Evolutionary conservation across 306 rosid genomes (phyloP), one percentile per base, ranked within the genome.

Genomic region (Rosa persica): DNA sequence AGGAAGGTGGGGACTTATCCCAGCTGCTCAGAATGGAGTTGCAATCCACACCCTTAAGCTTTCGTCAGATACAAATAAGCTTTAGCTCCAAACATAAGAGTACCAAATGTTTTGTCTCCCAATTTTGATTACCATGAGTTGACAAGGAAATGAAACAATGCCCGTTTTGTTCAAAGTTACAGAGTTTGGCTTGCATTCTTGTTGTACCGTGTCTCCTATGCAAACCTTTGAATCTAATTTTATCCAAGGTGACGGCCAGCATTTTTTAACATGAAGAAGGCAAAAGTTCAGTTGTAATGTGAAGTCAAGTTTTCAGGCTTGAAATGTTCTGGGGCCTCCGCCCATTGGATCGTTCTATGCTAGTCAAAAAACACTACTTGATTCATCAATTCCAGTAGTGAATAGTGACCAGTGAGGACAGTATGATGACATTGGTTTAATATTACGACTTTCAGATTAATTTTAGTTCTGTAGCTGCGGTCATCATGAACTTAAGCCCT

Each of bases 1-100:
- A 3, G 98, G 98, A 84, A 88, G 95, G 83, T 92, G 98, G 97
- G 98, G 98, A 49, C 75, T 75, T 13, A 75, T 71, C 66, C 73
- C 80, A 7, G 86, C 82, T 62, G 93, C 98, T 73, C 89, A 78
- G 25, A 95, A 95, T 52, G 98, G 97, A 76, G 84, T 95, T 71
- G 88, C 91, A 51, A 73, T 95, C 83, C 93, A 92, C 79, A 81
- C 87, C 51, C 90, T 95, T 4, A 79, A 87, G 78, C 89, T 89
- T 47, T 85, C 88, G 7, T 88, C 83, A 83, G 80, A 85, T 60
- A 80, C 78, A 78, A 67, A 72, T 47, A 47, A 79, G 49, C 48
- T 65, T 23, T 85, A 72, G 83, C 76, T 80, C 80, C n/a, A 66
- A 66, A 67, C 70, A 38, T 66, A 16, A 30, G 16, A 17, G 1